Evolutionary conservation across 2,329 filamentous ascomycete genomes (phyloP), one percentile per base, ranked within the genome.

Genomic region (Acrodontium crateriforme): DNA sequence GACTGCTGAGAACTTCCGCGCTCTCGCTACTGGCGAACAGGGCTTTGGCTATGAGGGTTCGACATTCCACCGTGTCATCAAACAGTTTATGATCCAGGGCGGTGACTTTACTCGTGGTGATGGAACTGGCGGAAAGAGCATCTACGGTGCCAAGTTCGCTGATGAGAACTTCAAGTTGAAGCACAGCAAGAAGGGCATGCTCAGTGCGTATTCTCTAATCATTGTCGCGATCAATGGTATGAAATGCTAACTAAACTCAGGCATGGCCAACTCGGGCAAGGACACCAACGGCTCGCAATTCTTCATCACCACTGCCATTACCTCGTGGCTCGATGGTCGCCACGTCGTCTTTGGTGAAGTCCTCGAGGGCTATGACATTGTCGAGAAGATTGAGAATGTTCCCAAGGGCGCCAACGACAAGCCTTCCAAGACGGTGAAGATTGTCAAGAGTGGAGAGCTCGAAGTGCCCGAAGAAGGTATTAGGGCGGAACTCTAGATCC

Each of bases 151-250:
- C 46, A 81, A 80, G 62, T 89, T 89, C 63, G 60, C 71, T 41
- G 81, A 91, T 49, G 81, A 91, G 74, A 89, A 87, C 77, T 89
- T 91, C 71, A 87, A 89, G 75, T 69, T 87, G 53, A 85, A 84
- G 58, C 82, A 91, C 74, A 71, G 68, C 65, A 84, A 83, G 71
- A 77, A 74, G 59, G 81, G 81, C 49, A 63, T 82, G 28, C 64
- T 89, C 41, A 83, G 65, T 67, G 65, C 45, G 66, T 45, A 22
- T 12, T 12, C 3, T 23, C 11, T 18, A 16, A 20, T 25, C 24
- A 17, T 10, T 27, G 19, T 22, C 12, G 18, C 29, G 16, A 18
- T 5, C 2, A 9, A 12, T 7, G 6, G 16, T 9, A 9, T 9
- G 10, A 9, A 25, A n/a, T 21, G 13, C 9, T 23, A 6, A n/a